Percentiles rank a stretch among this genome's conserved stretches.
These are phyloP conservation scores for Acacia acuminata DNA, from an alignment of 306 rosid genomes.

Conservation along the genomic window DNA sequence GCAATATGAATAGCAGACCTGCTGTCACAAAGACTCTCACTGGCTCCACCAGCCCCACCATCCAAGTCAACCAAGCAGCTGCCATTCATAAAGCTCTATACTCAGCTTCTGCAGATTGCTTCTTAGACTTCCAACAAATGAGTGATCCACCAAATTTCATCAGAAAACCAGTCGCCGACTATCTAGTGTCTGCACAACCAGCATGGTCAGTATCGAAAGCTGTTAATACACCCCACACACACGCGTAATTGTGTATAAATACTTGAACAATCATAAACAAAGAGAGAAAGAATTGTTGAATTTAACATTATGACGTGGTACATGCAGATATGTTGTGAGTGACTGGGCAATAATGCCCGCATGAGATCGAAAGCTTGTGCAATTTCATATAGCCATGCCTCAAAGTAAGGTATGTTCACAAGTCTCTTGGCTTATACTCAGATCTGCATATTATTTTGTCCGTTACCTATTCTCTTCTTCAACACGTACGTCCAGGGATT, in stretches of 20 bases:
- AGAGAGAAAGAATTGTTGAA: neutral
- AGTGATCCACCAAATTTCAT: no score
- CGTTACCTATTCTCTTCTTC: neutral
- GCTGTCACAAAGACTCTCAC: no score
- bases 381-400: neutral
- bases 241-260: neutral
- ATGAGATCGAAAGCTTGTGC: neutral
- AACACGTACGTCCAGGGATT: neutral
- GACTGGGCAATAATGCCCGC: neutral
- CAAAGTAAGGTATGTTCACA: neutral
- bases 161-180: no score
- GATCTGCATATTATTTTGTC: neutral
- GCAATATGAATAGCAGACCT: no score
- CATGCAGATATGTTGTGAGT: neutral
- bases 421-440: neutral
- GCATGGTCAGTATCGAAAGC: no score
- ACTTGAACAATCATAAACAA: neutral
- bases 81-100: no score
- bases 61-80: no score
- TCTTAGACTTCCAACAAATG: no score
- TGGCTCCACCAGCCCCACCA: no score
- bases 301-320: neutral
- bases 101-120: no score
- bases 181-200: no score
- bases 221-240: neutral